Percentiles rank a stretch among this genome's conserved stretches.
Evolutionary conservation across 208 protist species (phyloP).

Genomic region (Trypanosoma grayi): DNA sequence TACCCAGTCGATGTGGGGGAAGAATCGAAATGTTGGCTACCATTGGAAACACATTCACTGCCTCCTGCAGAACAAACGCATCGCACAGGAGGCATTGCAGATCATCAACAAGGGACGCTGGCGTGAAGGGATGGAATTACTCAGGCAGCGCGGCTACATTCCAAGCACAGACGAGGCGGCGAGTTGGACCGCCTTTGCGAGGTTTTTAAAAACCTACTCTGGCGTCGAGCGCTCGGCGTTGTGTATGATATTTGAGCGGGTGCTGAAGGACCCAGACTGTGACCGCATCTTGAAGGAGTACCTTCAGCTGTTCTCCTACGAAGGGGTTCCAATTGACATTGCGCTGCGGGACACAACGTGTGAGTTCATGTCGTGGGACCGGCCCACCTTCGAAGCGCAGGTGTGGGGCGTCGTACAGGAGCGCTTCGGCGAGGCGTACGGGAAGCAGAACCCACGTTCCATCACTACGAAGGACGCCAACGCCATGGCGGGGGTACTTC

Average conservation of each 20-base stretch:
- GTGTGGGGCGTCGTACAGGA: slow-evolving; percentile 78
- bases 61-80: slow-evolving; percentile 76
- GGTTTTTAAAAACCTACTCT: slow-evolving; percentile 70
- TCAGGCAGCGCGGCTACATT: slow-evolving; percentile 52
- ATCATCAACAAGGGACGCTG: slow-evolving; percentile 65
- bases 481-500: slow-evolving; percentile 76
- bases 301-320: slow-evolving; percentile 72
- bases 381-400: slow-evolving; percentile 87
- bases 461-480: slow-evolving; percentile 76
- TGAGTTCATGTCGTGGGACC: slow-evolving; percentile 86
- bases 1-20: slow-evolving; percentile 1
- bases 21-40: slow-evolving; percentile 42
- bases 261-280: slow-evolving; percentile 53
- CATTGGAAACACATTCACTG: slow-evolving; percentile 90
- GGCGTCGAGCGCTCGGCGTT: slow-evolving; percentile 60
- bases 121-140: slow-evolving; percentile 65
- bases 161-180: slow-evolving; percentile 9
- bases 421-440: slow-evolving; percentile 77
- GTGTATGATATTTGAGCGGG: slow-evolving; percentile 72
- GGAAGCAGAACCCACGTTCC: slow-evolving; percentile 57
- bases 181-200: slow-evolving; percentile 53
- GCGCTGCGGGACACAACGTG: slow-evolving; percentile 85
- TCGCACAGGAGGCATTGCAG: slow-evolving; percentile 51
- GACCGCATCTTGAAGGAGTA: slow-evolving; percentile 66
- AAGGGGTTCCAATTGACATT: slow-evolving; percentile 71